Conservation (phyloP, 768 basidiomycete genomes). For the Hebeloma cylindrosporum region DNA sequence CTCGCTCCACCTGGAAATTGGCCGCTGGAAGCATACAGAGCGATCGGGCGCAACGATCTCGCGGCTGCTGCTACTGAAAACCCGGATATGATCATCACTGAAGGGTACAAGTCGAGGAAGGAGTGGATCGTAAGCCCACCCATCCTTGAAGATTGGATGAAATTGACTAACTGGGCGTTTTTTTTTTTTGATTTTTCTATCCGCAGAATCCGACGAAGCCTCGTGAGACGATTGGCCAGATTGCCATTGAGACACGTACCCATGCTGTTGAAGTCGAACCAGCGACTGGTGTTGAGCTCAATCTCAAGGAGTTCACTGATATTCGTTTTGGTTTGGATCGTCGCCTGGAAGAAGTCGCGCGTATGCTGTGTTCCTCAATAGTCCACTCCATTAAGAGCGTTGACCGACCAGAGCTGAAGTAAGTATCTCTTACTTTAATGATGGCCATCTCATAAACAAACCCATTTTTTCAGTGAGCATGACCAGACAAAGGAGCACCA, state of each 20-base stretch:
- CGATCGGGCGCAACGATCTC: constrained; percentile 75
- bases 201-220: constrained; percentile 49
- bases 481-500: constrained; percentile 88
- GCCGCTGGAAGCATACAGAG: constrained; percentile 64
- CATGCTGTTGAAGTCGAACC: constrained; percentile 55
- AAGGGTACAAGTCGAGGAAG: constrained; percentile 57
- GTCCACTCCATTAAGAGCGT: constrained; percentile 61
- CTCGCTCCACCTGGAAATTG: constrained; percentile 73
- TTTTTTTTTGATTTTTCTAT: not conserved
- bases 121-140: constrained; percentile 53
- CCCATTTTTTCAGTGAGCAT: constrained; percentile 65
- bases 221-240: constrained; percentile 51
- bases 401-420: constrained; percentile 70
- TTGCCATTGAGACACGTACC: constrained; percentile 49
- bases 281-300: constrained; percentile 71
- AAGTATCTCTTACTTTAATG: not conserved
- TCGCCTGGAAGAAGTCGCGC: constrained; percentile 85
- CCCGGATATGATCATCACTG: constrained; percentile 44
- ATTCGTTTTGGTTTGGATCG: constrained; percentile 91
- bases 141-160: not conserved
- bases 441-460: not conserved
- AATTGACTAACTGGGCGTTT: not conserved
- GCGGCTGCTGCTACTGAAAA: constrained; percentile 57
- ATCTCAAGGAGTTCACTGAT: constrained; percentile 70
- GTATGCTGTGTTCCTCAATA: constrained; percentile 83